These are phyloP conservation scores for Coemansia sp. DNA, from an alignment of 192 early-diverging fungal genomes.

Conservation along the genomic window DNA sequence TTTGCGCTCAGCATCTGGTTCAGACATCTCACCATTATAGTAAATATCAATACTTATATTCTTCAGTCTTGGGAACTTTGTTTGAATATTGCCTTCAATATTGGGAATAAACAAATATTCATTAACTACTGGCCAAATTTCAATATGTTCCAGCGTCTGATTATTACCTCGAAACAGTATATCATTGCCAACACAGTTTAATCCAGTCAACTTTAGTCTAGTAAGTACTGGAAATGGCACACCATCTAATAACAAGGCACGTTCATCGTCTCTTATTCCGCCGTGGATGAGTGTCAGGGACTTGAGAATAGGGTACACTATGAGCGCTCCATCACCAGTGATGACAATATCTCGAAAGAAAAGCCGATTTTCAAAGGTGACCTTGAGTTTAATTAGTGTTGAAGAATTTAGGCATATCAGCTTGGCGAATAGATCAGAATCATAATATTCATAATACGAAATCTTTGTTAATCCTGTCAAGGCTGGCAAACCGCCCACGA, in stretches of 20 bases:
- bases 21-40: neutral
- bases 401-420: neutral
- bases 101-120: neutral
- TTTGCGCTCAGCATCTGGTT: neutral
- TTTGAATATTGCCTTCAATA: neutral
- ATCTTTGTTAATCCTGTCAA: neutral
- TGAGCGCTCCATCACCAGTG: neutral
- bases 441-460: neutral
- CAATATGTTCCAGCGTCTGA: neutral
- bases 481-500: neutral
- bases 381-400: neutral
- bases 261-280: neutral
- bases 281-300: neutral
- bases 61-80: neutral
- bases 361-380: neutral
- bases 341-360: neutral
- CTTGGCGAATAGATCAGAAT: neutral
- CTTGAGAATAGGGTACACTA: neutral
- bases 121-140: neutral
- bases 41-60: neutral
- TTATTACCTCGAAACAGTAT: neutral
- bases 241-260: neutral
- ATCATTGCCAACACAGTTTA: neutral
- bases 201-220: neutral
- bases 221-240: neutral